A percentile compares a stretch with the other conserved stretches of the same genome.
These are phyloP conservation scores for Penicillium griseofulvum DNA, from an alignment of 2,329 filamentous ascomycete genomes.

Conservation along the genomic window DNA sequence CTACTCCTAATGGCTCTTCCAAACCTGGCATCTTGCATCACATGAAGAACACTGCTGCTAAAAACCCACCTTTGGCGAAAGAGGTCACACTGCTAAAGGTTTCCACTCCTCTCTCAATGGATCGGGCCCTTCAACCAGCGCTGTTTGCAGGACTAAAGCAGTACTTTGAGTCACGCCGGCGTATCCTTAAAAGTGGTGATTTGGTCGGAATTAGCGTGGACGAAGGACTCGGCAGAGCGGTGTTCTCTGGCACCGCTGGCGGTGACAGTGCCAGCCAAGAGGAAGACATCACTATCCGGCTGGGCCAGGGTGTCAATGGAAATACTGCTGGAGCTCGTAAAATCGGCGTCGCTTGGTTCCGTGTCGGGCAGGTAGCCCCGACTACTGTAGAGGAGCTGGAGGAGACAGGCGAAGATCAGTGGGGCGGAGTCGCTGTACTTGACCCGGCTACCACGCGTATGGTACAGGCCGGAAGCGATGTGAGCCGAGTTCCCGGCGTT, in stretches of 20 bases:
- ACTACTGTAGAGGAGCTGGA: slow-evolving; percentile 51
- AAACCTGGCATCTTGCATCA: slow-evolving; percentile 58
- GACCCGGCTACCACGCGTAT: slow-evolving; percentile 85
- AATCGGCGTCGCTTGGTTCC: slow-evolving; percentile 81
- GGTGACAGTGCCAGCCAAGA: slow-evolving; percentile 62
- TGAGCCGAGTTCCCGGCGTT: slow-evolving; percentile 73
- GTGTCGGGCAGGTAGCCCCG: slow-evolving; percentile 69
- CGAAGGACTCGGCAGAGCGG: slow-evolving; percentile 73
- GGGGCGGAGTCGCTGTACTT: slow-evolving; percentile 83
- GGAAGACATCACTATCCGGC: slow-evolving; percentile 61
- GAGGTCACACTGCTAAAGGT: slow-evolving; percentile 89
- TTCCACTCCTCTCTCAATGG: slow-evolving; percentile 82
- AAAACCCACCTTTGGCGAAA: slow-evolving; percentile 59
- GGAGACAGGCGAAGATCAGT: slow-evolving; percentile 65
- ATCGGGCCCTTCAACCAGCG: slow-evolving; percentile 78
- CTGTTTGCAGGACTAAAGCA: slow-evolving; percentile 83
- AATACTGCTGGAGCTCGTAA: slow-evolving; percentile 45
- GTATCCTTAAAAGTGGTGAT: slow-evolving; percentile 83
- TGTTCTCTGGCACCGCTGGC: slow-evolving; percentile 66
- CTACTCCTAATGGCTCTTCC: slow-evolving; percentile 44
- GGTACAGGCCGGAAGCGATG: slow-evolving; percentile 85
- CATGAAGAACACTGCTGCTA: slow-evolving; percentile 44
- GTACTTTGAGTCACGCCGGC: slow-evolving; percentile 78
- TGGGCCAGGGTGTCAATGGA: slow-evolving; percentile 34
- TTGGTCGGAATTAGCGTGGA: slow-evolving; percentile 87